Conservation (phyloP, 2,329 filamentous ascomycete species). For the Penicillium capsulatum region DNA sequence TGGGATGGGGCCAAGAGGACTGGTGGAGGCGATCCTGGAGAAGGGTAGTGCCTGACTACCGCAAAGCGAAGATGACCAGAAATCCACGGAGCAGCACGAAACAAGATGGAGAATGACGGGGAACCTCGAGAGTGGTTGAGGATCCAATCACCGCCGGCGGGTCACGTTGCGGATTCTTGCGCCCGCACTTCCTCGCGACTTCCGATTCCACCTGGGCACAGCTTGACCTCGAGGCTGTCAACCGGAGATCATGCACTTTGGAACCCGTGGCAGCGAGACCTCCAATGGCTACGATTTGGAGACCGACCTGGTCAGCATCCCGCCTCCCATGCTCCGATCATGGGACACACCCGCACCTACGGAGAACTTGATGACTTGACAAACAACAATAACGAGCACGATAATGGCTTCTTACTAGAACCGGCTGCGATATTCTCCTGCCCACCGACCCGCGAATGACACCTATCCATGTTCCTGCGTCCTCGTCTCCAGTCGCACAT, state of each 20-base stretch:
- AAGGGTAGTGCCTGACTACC: slow-evolving; percentile 21
- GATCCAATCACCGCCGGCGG: slow-evolving; percentile 24
- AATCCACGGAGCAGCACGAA: slow-evolving; percentile 1
- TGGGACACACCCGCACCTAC: slow-evolving; percentile 11
- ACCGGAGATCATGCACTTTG: no score
- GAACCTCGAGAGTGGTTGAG: slow-evolving; percentile 16
- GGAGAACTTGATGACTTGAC: background rate
- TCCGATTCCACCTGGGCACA: no score
- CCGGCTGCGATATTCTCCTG: no score
- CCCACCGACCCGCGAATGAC: background rate
- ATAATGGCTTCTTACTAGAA: no score
- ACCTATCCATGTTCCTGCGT: background rate
- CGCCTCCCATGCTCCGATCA: slow-evolving; percentile 20
- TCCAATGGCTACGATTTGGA: no score
- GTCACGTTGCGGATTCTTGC: slow-evolving; percentile 20
- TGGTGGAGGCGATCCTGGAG: slow-evolving; percentile 12
- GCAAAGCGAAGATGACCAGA: slow-evolving; percentile 6
- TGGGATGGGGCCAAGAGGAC: slow-evolving; percentile 21
- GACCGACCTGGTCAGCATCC: slow-evolving; percentile 15
- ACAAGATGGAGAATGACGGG: slow-evolving; percentile 7
- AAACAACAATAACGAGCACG: background rate
- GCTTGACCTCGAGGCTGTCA: no score
- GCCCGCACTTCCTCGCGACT: background rate
- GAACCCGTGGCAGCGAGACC: no score
- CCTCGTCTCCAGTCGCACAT: background rate